Evolutionary conservation across 176 grass and related monocot genomes (phyloP), one percentile per base, ranked within the genome.

Genomic region (Coix lacrymajobi): DNA sequence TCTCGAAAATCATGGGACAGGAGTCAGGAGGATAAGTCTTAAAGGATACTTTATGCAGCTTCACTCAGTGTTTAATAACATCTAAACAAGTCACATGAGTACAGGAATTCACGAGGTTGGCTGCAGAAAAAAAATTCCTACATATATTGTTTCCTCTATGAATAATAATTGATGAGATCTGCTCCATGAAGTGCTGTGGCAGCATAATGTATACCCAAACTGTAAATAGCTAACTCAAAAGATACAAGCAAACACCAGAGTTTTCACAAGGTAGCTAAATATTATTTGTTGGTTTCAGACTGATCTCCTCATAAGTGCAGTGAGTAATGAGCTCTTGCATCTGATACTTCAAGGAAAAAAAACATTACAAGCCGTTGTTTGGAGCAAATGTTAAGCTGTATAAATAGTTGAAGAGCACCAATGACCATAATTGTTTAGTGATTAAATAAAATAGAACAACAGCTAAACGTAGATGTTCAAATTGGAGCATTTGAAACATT

Each of bases 381-480:
- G 76, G 60, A 79, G 30, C 77, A 36, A 48, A 65, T n/a, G 45
- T 13, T 77, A 33, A 79, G 22, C 44, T 49, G 61, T 33, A 79
- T 49, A 79, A 66, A 79, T 5, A 25, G 41, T 31, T 67, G 29
- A 29, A 33, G 20, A 25, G 43, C 5, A 62, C 17, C 1, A 65
- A 44, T 63, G 32, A 1, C 19, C 29, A 79, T 66, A 49, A 32
- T 3, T 26, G 40, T 33, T 32, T 7, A 31, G 56, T 64, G 56
- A 78, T 29, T 32, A 32, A 46, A 22, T 46, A 46, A 46, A 46
- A 29, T 29, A 79, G 19, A 33, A 49, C 17, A 0, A 54, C 43
- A 11, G 30, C 16, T 65, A 69, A 75, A 68, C 40, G 62, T 2
- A 71, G 25, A 25, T 33, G 37, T 54, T 19, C 28, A 69, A 57